phyloP scores from a whole-genome alignment of 225 moss, liverwort and hornwort species.

The Polytrichum formosum region DNA sequence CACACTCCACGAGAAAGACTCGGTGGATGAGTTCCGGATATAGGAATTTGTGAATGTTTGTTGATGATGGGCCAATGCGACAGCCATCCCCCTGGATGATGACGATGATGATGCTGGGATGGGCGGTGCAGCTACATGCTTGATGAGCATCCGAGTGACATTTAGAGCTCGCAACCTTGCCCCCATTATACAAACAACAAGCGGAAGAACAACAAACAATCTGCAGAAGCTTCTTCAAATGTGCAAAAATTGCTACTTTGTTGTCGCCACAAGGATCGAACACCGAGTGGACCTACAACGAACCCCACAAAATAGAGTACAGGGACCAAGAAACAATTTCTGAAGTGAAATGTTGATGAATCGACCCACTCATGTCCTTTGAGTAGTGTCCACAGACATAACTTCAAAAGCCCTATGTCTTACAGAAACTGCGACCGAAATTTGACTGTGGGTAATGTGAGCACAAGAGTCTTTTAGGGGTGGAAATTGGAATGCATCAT shows the following conservation, averaged over 20 bases:
- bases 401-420: too few species aligned
- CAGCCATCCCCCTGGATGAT: not conserved
- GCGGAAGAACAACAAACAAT: not conserved
- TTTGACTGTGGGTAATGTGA: too few species aligned
- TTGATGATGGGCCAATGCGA: not conserved
- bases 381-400: too few species aligned
- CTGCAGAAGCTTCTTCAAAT: not conserved
- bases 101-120: not conserved
- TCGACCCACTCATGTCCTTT: too few species aligned
- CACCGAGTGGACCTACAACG: not conserved
- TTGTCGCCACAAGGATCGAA: too few species aligned
- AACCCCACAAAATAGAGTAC: not conserved
- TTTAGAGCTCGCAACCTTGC: conserved; percentile 9
- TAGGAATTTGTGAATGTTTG: not conserved
- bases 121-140: not conserved
- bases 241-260: not conserved
- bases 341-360: too few species aligned
- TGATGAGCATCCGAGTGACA: conserved; percentile 3
- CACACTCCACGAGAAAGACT: conserved; percentile 15
- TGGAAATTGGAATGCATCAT: too few species aligned
- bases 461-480: too few species aligned
- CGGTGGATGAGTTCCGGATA: conserved; percentile 10
- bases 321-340: not conserved
- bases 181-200: not conserved
- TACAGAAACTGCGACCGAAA: too few species aligned